Base-by-base conservation (phyloP, 495 filamentous ascomycete genomes). In the Penicillium samsonianum region DNA sequence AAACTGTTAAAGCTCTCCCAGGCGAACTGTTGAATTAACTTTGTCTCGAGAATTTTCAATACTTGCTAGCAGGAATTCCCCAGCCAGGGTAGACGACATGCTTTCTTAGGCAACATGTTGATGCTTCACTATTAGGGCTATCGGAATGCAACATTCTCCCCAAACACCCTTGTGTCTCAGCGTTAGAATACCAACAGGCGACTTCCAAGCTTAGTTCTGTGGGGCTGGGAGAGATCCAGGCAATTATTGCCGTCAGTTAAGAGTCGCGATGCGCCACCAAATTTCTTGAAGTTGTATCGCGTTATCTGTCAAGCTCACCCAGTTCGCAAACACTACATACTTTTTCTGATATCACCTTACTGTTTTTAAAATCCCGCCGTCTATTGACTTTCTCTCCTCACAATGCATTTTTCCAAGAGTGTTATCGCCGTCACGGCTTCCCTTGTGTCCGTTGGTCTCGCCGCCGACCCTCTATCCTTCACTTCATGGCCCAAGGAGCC, bases 401-500 rank as follows among this genome's bases (percentile, higher is more conserved):
- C 10, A 10, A 69, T 69, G 67, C 53, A 60, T 61, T 65, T 75
- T 47, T 48, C 60, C 12, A 65, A 62, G 14, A 52, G 59, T 52
- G 46, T 80, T 45, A 47, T 80, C 46, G 69, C 68, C 28, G 56
- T 63, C 52, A 70, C 70, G 50, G 70, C 69, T 38, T 72, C 67
- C 2, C 23, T 69, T 26, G 5, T 69, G 33, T 44, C 62, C 26
- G 25, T 69, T 44, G 62, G 59, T n/a, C 53, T 62, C 38, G 54
- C 76, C 17, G 71, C 73, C 19, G 62, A 74, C 28, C 62, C 65
- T 25, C 49, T 80, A 22, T 61, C 74, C 12, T 81, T 81, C 65
- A 79, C 76, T 12, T 62, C 68, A 20, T 75, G 73, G 67, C 80
- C 80, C 7, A 55, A 64, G 14, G 65, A 65, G 28, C 53, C 53